Evolutionary conservation across 139 green algal genomes (phyloP).

Genomic region (Asterochloris sp.): DNA sequence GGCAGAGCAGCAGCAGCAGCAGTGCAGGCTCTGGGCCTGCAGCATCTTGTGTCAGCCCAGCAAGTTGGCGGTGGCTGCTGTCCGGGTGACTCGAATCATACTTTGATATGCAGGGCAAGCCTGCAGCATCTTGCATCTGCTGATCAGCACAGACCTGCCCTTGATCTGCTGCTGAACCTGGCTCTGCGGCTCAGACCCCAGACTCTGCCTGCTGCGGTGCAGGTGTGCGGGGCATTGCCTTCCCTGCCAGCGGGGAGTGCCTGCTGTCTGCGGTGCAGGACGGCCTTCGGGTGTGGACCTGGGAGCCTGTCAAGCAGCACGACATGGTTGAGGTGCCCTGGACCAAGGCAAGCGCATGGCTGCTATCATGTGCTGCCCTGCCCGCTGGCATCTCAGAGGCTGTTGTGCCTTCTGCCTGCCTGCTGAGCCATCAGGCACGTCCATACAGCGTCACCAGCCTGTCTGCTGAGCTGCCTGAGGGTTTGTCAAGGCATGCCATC

Average conservation of each 20-base stretch:
- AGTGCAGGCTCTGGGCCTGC: background rate
- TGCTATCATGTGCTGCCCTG: no score
- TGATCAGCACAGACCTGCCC: background rate
- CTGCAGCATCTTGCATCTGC: no score
- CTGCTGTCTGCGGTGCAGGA: conserved; percentile 63
- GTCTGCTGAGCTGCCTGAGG: no score
- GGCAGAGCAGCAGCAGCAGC: no score
- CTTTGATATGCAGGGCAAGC: no score
- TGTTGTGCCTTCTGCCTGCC: no score
- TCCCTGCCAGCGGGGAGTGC: conserved; percentile 60
- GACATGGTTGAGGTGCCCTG: conserved; percentile 68
- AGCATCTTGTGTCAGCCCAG: background rate
- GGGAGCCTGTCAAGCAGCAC: conserved; percentile 57
- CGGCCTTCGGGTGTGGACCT: conserved; percentile 57
- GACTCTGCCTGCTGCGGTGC: background rate
- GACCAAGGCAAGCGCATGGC: conserved; percentile 32
- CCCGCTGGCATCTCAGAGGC: no score
- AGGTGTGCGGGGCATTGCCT: conserved; percentile 55
- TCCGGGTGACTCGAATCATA: no score
- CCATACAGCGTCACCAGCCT: no score
- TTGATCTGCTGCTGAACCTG: background rate
- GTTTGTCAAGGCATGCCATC: no score
- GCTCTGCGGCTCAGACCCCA: background rate
- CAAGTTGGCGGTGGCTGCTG: background rate
- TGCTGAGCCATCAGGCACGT: no score